These are phyloP conservation scores for Knufia fluminis DNA, from an alignment of 2,329 filamentous ascomycete genomes.

Conservation along the genomic window DNA sequence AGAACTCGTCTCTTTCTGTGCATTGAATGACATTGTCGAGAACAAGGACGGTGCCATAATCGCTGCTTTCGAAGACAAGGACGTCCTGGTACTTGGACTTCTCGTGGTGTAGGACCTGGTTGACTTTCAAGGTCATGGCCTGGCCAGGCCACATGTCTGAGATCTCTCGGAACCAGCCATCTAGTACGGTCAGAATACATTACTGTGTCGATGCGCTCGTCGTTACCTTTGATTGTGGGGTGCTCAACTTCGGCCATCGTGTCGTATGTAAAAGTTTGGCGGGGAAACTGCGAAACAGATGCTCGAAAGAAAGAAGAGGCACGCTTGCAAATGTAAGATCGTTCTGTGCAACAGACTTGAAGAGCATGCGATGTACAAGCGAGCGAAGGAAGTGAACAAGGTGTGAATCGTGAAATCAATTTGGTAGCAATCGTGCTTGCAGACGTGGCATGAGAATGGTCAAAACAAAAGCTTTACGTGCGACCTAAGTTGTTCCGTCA, in stretches of 20 bases:
- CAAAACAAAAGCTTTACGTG: constrained; percentile 3
- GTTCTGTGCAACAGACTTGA: not conserved
- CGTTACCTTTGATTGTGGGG: constrained; percentile 65
- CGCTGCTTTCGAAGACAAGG: constrained; percentile 94
- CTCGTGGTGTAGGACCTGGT: constrained; percentile 97
- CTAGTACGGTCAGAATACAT: constrained; percentile 38
- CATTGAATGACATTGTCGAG: constrained; percentile 98
- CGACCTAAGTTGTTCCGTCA: not conserved
- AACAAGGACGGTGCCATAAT: constrained; percentile 92
- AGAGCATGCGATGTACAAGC: not conserved
- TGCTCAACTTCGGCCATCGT: constrained; percentile 61
- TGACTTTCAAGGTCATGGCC: constrained; percentile 96
- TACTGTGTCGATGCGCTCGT: not conserved
- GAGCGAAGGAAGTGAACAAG: constrained; percentile 3
- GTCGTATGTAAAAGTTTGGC: not conserved
- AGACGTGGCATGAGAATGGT: constrained; percentile 6
- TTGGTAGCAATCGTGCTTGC: constrained; percentile 2
- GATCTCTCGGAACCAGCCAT: constrained; percentile 99
- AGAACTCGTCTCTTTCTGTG: constrained; percentile 98
- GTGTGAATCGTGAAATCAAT: not conserved
- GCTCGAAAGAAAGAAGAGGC: not conserved
- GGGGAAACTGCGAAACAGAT: not conserved
- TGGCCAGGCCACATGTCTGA: constrained; percentile 98
- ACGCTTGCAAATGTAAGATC: not conserved
- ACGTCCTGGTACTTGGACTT: constrained; percentile 99